Conservation (phyloP, 2,329 filamentous ascomycete genomes). For the Chaetomium globosum region DNA sequence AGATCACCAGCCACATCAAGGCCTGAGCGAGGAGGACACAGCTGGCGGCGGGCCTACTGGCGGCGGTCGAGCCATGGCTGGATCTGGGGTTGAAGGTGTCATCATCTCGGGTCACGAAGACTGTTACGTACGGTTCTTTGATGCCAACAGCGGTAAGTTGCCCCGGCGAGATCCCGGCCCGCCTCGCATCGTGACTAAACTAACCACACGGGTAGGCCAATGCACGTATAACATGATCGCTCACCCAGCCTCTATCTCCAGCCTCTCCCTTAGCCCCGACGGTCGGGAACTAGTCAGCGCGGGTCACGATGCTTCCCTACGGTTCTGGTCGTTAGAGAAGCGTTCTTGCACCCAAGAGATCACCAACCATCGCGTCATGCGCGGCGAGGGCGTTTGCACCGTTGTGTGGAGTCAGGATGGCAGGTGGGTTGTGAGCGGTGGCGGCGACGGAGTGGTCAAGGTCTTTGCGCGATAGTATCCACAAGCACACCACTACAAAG, state of each 20-base stretch:
- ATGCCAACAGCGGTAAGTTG: slow-evolving; percentile 93
- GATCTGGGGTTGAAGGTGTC: slow-evolving; percentile 83
- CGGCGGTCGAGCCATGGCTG: slow-evolving; percentile 64
- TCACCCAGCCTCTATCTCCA: slow-evolving; percentile 89
- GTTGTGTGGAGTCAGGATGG: slow-evolving; percentile 97
- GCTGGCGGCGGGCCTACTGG: slow-evolving; percentile 76
- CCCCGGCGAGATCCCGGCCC: background rate
- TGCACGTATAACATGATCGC: slow-evolving; percentile 99
- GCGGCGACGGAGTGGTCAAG: slow-evolving; percentile 94
- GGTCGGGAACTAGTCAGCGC: slow-evolving; percentile 93
- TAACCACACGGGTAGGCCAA: slow-evolving; percentile 68
- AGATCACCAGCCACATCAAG: slow-evolving; percentile 68
- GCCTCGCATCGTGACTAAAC: slow-evolving; percentile 17
- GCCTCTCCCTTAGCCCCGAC: slow-evolving; percentile 87
- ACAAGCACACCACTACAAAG: slow-evolving; percentile 11
- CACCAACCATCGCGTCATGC: slow-evolving; percentile 88
- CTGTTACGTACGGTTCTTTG: slow-evolving; percentile 93
- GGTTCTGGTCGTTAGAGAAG: slow-evolving; percentile 98
- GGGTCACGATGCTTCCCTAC: slow-evolving; percentile 90
- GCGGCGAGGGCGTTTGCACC: slow-evolving; percentile 90
- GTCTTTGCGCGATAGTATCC: slow-evolving; percentile 67
- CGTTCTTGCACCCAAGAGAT: slow-evolving; percentile 94
- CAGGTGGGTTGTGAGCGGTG: slow-evolving; percentile 89
- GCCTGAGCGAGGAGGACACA: slow-evolving; percentile 73
- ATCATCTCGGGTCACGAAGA: slow-evolving; percentile 98